These are phyloP conservation scores for Teratosphaeria nubilosa DNA, from an alignment of 2,329 filamentous ascomycete species.

Conservation along the genomic window DNA sequence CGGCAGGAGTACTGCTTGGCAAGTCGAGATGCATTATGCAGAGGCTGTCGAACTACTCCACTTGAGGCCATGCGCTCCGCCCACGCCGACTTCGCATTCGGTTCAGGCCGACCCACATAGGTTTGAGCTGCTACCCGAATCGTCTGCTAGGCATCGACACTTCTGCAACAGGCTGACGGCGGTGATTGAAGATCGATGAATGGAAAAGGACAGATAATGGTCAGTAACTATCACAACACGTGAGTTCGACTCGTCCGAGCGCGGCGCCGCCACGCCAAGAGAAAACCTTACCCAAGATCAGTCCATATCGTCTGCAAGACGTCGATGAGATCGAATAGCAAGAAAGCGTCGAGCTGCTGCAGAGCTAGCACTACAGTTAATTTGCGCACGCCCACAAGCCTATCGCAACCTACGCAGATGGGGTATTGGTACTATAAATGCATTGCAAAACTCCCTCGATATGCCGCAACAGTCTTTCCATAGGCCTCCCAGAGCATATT, in stretches of 20 bases:
- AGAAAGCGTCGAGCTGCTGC: background rate
- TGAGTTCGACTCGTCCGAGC: too few relatives aligned
- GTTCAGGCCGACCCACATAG: background rate
- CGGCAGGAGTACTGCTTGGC: too few relatives aligned
- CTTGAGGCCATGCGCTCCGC: background rate
- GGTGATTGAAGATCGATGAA: too few relatives aligned
- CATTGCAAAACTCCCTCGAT: background rate
- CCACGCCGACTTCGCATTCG: background rate
- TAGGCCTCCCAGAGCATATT: background rate
- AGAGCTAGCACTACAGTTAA: background rate
- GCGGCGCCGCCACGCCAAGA: background rate
- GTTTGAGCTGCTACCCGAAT: background rate
- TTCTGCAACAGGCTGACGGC: too few relatives aligned
- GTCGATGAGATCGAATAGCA: background rate
- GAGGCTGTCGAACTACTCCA: background rate
- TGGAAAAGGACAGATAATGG: background rate
- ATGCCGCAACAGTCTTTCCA: background rate
- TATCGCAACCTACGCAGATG: constrained; percentile 3
- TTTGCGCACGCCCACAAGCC: background rate
- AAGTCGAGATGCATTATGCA: background rate
- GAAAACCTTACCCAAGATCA: background rate
- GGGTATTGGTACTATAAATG: constrained; percentile 7
- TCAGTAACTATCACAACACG: too few relatives aligned
- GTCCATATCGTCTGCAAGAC: background rate
- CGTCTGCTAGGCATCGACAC: too few relatives aligned